These are phyloP conservation scores for Fusarium sp. DNA, from an alignment of 2,329 filamentous ascomycete genomes.

Conservation along the genomic window DNA sequence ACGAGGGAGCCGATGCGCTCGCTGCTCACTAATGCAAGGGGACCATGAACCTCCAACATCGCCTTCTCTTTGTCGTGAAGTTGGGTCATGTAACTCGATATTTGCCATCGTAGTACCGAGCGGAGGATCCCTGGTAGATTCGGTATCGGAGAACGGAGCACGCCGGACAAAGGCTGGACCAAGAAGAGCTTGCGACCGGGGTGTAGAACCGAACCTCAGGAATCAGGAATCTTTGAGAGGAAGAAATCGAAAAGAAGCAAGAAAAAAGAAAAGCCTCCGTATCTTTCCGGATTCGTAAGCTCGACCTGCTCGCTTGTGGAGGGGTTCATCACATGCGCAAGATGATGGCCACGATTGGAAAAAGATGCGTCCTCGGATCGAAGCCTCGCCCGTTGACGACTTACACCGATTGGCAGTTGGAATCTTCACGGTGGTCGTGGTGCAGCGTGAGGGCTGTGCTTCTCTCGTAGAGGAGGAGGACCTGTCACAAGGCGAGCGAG, in stretches of 20 bases:
- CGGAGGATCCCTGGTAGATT: neutral
- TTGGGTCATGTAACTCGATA: conserved; percentile 9
- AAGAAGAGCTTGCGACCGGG: conserved; percentile 14
- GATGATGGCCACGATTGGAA: conserved; percentile 1
- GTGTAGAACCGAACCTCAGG: conserved; percentile 10
- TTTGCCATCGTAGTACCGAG: conserved; percentile 4
- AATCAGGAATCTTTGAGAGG: conserved; percentile 14
- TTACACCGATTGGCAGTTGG: conserved; percentile 26
- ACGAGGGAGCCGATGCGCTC: conserved; percentile 24
- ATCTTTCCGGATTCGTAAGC: conserved; percentile 34
- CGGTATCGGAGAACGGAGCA: conserved; percentile 3
- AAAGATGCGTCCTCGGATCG: conserved; percentile 18
- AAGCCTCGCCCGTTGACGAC: neutral
- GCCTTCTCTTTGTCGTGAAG: neutral
- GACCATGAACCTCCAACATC: conserved; percentile 8
- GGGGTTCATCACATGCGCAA: conserved; percentile 32
- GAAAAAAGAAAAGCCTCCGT: conserved; percentile 27
- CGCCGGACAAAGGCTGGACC: conserved; percentile 6
- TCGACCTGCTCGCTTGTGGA: conserved; percentile 4
- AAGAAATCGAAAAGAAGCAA: conserved; percentile 27
- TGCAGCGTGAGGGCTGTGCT: conserved; percentile 27
- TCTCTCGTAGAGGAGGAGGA: conserved; percentile 15
- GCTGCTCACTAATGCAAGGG: conserved; percentile 38
- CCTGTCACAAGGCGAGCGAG: conserved; percentile 42
- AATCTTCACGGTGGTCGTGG: conserved; percentile 32